These are phyloP conservation scores for Myxozyma nipponensis DNA, from an alignment of 805 yeast species.

Conservation along the genomic window DNA sequence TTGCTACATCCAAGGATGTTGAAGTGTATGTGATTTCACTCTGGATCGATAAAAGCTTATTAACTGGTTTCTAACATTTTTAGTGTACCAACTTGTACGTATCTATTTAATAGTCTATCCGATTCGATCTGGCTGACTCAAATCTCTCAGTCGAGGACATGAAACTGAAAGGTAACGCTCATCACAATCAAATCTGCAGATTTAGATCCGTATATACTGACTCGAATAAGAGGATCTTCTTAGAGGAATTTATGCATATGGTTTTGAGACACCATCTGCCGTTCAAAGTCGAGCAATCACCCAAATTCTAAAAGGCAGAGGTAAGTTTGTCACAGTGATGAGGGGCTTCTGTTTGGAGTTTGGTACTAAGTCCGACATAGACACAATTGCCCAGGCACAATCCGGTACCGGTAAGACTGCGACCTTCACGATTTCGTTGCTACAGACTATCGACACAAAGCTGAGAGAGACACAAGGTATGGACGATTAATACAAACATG, in stretches of 20 bases:
- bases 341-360: background rate
- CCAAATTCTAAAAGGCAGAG: conserved; percentile 67
- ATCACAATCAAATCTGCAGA: background rate
- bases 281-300: conserved; percentile 77
- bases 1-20: conserved; percentile 57
- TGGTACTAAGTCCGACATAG: conserved; percentile 32
- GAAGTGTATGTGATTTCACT: conserved; percentile 35
- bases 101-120: background rate
- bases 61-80: background rate
- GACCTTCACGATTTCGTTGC: conserved; percentile 67
- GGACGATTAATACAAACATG: background rate
- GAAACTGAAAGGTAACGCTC: conserved; percentile 30
- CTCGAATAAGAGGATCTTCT: conserved; percentile 36
- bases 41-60: too few species aligned
- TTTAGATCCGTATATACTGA: background rate
- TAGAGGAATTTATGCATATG: conserved; percentile 70
- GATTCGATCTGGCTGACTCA: conserved; percentile 2
- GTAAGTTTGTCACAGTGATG: conserved; percentile 1
- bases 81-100: conserved; percentile 27
- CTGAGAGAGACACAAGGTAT: conserved; percentile 28
- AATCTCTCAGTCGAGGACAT: conserved; percentile 28
- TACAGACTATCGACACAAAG: conserved; percentile 35
- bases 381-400: conserved; percentile 79
- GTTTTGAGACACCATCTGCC: conserved; percentile 77
- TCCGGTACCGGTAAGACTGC: conserved; percentile 93